Percentiles rank a stretch among this genome's conserved stretches.
These are phyloP conservation scores for Neurospora sp. DNA, from an alignment of 495 filamentous ascomycete species.

Conservation along the genomic window DNA sequence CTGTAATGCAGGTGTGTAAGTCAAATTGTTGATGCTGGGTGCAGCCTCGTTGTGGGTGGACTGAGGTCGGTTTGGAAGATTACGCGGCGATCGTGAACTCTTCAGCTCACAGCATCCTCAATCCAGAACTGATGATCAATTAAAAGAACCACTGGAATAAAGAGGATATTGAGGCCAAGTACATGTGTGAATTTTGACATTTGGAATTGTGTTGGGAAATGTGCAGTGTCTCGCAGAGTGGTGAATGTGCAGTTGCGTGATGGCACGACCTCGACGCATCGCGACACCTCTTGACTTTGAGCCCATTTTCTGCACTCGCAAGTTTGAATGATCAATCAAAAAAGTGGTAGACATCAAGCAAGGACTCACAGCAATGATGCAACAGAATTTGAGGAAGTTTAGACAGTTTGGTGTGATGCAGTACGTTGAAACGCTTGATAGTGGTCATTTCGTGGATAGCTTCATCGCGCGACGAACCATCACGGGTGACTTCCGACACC, in stretches of 20 bases:
- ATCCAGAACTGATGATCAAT: neutral
- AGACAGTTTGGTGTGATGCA: neutral
- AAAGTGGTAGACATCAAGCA: neutral
- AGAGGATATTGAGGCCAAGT: neutral
- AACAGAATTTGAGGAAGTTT: neutral
- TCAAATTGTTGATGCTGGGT: neutral
- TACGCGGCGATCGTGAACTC: neutral
- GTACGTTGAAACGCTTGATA: neutral
- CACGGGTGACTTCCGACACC: slow-evolving; percentile 15
- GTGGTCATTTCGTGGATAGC: slow-evolving; percentile 26
- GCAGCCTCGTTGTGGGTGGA: neutral
- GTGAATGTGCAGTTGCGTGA: neutral
- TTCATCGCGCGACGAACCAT: slow-evolving; percentile 18
- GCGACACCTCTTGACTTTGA: neutral
- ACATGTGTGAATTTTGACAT: neutral
- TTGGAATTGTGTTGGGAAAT: neutral
- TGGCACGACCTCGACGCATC: neutral
- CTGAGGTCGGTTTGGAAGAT: neutral
- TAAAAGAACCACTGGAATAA: too few species aligned
- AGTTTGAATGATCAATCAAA: neutral
- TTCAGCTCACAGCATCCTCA: neutral
- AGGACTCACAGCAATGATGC: neutral
- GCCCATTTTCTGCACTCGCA: neutral
- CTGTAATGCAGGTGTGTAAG: neutral
- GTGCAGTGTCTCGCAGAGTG: neutral